phyloP scores from a whole-genome alignment of 495 filamentous ascomycete species.

The Penicillium arizonense region DNA sequence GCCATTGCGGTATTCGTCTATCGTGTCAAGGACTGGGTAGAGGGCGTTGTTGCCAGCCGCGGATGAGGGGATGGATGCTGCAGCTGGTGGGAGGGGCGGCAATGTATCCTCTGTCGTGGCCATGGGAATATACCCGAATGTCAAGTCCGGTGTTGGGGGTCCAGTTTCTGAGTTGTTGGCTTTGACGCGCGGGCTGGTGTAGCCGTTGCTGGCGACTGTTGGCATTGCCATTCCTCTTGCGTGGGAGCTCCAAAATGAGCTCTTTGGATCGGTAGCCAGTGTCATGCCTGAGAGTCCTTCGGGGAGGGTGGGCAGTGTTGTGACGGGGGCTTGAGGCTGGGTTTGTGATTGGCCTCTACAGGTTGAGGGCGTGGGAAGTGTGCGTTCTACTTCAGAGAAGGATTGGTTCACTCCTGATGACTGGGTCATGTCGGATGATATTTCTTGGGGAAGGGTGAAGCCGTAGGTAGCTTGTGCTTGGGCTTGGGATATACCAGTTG shows the following conservation, averaged over 20 bases:
- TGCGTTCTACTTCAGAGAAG: conserved; percentile 33
- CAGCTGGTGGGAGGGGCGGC: conserved; percentile 1
- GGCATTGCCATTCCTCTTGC: conserved; percentile 4
- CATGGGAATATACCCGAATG: conserved; percentile 31
- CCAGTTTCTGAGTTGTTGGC: conserved; percentile 6
- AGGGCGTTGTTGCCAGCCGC: conserved; percentile 6
- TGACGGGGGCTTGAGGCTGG: conserved; percentile 3
- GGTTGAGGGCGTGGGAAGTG: conserved; percentile 35
- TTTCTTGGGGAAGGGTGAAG: conserved; percentile 29
- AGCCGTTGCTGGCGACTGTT: conserved; percentile 14
- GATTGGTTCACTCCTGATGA: conserved; percentile 14
- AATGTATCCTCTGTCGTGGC: conserved; percentile 14
- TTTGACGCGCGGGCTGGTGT: conserved; percentile 19
- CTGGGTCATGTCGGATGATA: conserved; percentile 21
- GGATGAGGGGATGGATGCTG: conserved; percentile 12
- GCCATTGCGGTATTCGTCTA: conserved; percentile 23
- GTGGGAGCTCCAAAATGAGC: conserved; percentile 14
- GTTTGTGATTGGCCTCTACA: conserved; percentile 17
- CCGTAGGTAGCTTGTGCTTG: conserved; percentile 25
- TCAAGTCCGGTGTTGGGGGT: conserved; percentile 27
- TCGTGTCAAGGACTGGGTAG: conserved; percentile 19
- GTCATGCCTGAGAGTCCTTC: conserved; percentile 17
- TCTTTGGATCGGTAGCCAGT: conserved; percentile 13
- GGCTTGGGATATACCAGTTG: conserved; percentile 2
- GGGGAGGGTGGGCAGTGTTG: conserved; percentile 2